Evolutionary conservation across 2,329 filamentous ascomycete species (phyloP).

Genomic region (Phialophora expanda): DNA sequence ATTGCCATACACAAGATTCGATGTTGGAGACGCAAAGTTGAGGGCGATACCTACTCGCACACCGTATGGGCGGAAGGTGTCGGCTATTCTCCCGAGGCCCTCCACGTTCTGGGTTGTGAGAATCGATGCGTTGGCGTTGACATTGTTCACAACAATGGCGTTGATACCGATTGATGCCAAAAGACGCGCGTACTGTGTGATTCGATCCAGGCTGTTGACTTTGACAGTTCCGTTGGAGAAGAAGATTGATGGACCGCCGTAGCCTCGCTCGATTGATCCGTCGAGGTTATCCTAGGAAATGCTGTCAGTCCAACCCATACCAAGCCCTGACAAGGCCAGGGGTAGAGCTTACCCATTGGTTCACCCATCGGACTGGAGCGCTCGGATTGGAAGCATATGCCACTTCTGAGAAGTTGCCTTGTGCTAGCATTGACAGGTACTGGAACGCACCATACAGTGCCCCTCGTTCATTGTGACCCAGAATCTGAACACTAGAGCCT

Average conservation of each 20-base stretch:
- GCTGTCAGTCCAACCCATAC: conserved; percentile 1
- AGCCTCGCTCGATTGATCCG: conserved; percentile 70
- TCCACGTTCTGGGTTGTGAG: conserved; percentile 63
- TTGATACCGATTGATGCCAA: conserved; percentile 71
- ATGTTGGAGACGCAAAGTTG: conserved; percentile 68
- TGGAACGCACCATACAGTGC: conserved; percentile 72
- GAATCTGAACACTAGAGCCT: conserved; percentile 51
- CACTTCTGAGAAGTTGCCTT: conserved; percentile 59
- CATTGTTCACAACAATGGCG: conserved; percentile 71
- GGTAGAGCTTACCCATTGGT: conserved; percentile 61
- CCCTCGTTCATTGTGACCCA: conserved; percentile 70
- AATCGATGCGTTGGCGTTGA: conserved; percentile 68
- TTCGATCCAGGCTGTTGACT: conserved; percentile 63
- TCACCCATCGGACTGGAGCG: conserved; percentile 70
- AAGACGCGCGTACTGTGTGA: conserved; percentile 67
- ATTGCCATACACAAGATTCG: conserved; percentile 55
- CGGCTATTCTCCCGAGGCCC: conserved; percentile 66
- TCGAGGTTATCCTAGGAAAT: conserved; percentile 61
- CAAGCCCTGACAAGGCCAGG: background rate
- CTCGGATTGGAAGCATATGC: conserved; percentile 61
- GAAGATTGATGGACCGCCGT: conserved; percentile 71
- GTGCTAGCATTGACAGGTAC: conserved; percentile 69
- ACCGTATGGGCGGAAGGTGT: conserved; percentile 70
- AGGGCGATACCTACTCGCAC: conserved; percentile 69
- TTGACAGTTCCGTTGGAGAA: conserved; percentile 63